Evolutionary conservation across 768 basidiomycete species (phyloP), one percentile per base, ranked within the genome.

Genomic region (Rossbeevera mucosa): DNA sequence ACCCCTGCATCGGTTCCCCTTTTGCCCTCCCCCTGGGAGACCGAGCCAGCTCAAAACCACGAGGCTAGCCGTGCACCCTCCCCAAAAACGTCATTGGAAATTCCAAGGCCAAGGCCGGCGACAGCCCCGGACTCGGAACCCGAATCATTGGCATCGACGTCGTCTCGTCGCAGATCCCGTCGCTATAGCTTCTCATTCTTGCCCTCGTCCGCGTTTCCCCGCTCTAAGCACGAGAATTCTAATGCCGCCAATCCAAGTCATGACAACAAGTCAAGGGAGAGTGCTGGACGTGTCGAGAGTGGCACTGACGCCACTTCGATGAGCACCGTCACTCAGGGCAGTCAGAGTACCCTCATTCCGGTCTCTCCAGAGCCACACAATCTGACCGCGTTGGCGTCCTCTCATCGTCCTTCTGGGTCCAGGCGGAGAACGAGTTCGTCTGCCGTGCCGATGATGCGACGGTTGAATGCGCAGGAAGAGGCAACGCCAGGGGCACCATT

Each of bases 141-240:
- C 12, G 28, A 45, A 29, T 25, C 38, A 3, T 2, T 28, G 5
- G 3, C 50, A 16, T 36, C 44, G 1, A 12, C 48, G 2, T 30
- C 48, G 2, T 30, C 53, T 6, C 47, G 49, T 47, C 64, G 51
- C 12, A 59, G 48, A 50, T 3, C 45, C 20, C 63, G 54, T 16
- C 46, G 68, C 43, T 59, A 47, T 28, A 68, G 61, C 3, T 68
- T 67, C 53, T 63, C 59, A 7, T 62, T 67, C 6, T 36, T 69
- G 4, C 20, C 65, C 2, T 28, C 65, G 0, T 20, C 63, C 22
- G 22, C 56, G n/a, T 59, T 69, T 29, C 43, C 48, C 5, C 56
- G 54, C 16, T 30, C 49, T 26, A 67, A 51, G n/a, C 67, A 53
- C 29, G 56, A 52, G 21, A 67, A 61, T 29, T 42, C 59, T 6